Evolutionary conservation across 768 basidiomycete species (phyloP), one percentile per base, ranked within the genome.

Genomic region (Leccinum subtestaceum): DNA sequence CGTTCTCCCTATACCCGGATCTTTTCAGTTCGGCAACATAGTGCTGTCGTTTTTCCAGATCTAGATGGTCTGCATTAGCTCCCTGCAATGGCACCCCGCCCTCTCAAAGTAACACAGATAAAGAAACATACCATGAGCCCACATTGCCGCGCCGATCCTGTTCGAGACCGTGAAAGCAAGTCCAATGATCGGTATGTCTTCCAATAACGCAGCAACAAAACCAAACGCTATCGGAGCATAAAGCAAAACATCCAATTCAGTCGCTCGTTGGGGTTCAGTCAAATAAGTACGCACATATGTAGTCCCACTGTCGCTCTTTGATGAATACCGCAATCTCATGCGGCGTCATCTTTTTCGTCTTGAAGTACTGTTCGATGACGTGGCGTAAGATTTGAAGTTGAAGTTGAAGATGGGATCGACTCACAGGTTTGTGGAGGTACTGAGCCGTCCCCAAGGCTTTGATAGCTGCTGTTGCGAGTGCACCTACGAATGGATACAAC

Each of bases 111-210:
- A 31, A 29, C 2, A 47, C 1, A 43, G 17, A 43, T 25, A 15
- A 0, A 17, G 15, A n/a, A 21, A 66, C 78, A 15, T 57, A 90
- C 88, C 90, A 62, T 87, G 85, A 5, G 91, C 89, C 89, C 93
- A 97, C 95, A 97, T 96, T 1, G 93, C 93, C 2, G 92, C 95
- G 6, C 94, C 94, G 25, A 96, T 83, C 6, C 92, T 81, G 69
- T 96, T 95, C 0, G 92, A 94, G 17, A 96, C 78, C 2, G 87
- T 87, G 69, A 96, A 93, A 10, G 89, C 72, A 5, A 96, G 74
- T 0, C 95, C 95, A 3, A 93, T 67, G 58, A 97, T 81, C 0
- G 95, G 95, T 0, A 96, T 74, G 2, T 82, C 80, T 73, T 97
- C 95, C 2, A 95, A 76, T 5, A 96, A 75, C 0, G 93, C 86